Evolutionary conservation across 352 stramenopile genomes (phyloP), one percentile per base, ranked within the genome.

Genomic region (Phytopythium delawarense): DNA sequence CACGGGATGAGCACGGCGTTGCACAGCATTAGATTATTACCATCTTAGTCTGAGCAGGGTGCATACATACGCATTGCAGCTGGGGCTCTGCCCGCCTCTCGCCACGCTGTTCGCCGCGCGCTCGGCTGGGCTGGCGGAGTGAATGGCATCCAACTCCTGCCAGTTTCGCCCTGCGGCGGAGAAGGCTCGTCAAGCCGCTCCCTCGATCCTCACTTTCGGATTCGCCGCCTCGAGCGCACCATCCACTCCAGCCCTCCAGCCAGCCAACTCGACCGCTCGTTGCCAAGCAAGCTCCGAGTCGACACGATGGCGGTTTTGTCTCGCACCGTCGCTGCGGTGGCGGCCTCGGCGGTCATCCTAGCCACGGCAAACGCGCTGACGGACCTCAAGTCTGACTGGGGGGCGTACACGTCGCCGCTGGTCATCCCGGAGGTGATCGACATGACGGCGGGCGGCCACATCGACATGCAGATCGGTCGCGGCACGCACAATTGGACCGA

Each of bases 401-500:
- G 76, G 23, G 72, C 66, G 28, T 82, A 78, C 62, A 58, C 50
- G 20, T 72, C 66, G 11, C 64, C 59, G 25, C 39, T 82, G 11
- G 64, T 74, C 28, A 62, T 80, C 44, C 74, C 71, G 3, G 66
- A 78, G 9, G 71, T 80, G 30, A 66, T 80, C 23, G 74, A 82
- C 62, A 78, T 82, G 74, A 73, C 65, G 15, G 18, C 51, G 20
- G 74, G 74, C 13, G 71, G 72, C 57, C 56, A 70, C 52, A 58
- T 79, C 44, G 74, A 82, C 23, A 78, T 82, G 69, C 69, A 82
- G 35, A 80, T 82, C 23, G 74, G 64, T 16, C 60, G 68, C 13
- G 69, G 65, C 2, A 68, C 56, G 28, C 76, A 86, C 71, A 81
- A 79, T 52, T 86, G 76, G 74, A 81, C 73, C 2, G 67, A 67